phyloP scores from a whole-genome alignment of 768 basidiomycete species.

The Boletus sp. region DNA sequence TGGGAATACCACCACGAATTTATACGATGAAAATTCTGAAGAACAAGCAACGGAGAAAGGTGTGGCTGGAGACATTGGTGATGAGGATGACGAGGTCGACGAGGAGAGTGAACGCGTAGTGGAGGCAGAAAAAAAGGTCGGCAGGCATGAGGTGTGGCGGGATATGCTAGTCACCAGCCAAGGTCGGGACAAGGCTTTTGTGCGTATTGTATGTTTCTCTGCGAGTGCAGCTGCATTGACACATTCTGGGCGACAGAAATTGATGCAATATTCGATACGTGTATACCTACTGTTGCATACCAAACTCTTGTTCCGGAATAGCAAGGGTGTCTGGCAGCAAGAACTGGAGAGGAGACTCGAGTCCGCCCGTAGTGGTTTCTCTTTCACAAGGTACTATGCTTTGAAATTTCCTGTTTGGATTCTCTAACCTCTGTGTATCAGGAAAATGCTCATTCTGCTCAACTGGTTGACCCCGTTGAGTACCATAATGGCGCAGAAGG shows the following conservation, averaged over 20 bases:
- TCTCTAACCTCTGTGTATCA: slow-evolving; percentile 29
- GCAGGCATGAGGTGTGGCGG: slow-evolving; percentile 71
- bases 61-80: slow-evolving; percentile 16
- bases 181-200: slow-evolving; percentile 84
- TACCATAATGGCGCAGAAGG: slow-evolving; percentile 66
- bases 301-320: slow-evolving; percentile 48
- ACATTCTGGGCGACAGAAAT: slow-evolving; percentile 52
- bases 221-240: not conserved
- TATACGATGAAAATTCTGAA: slow-evolving; percentile 48
- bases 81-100: slow-evolving; percentile 44
- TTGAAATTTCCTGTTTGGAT: not conserved
- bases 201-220: slow-evolving; percentile 38
- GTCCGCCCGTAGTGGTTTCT: slow-evolving; percentile 56
- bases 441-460: slow-evolving; percentile 79
- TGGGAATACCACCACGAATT: slow-evolving; percentile 12
- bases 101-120: slow-evolving; percentile 47
- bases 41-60: slow-evolving; percentile 26
- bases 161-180: slow-evolving; percentile 76
- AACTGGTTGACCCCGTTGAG: slow-evolving; percentile 82
- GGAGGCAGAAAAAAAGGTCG: slow-evolving; percentile 46
- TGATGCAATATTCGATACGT: slow-evolving; percentile 81
- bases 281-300: slow-evolving; percentile 72
- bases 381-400: slow-evolving; percentile 63
- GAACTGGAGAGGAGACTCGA: slow-evolving; percentile 59
- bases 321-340: slow-evolving; percentile 47